Conservation (phyloP, 371 early-diverging fungal genomes). For the Saksenaea oblongispora region DNA sequence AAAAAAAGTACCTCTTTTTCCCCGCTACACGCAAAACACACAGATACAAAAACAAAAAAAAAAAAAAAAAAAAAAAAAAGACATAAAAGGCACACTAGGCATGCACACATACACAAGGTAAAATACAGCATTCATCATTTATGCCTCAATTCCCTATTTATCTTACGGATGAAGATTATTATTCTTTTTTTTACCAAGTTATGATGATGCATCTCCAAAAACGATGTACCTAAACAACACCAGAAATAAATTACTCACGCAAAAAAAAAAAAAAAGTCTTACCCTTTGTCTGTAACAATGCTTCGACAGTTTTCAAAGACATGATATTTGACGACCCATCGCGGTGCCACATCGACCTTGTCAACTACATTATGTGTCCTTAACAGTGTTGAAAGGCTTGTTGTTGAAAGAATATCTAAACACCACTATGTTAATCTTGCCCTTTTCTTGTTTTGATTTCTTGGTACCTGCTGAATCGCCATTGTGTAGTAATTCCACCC, state of each 20-base stretch:
- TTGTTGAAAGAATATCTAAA: conserved; percentile 39
- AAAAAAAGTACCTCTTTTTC: not conserved
- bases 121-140: no score
- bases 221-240: conserved; percentile 32
- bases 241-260: not conserved
- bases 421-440: conserved; percentile 3
- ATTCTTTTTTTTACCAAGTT: not conserved
- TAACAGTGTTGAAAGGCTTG: conserved; percentile 36
- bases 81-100: no score
- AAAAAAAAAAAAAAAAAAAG: no score
- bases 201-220: conserved; percentile 25
- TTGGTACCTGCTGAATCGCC: conserved; percentile 49
- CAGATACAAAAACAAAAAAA: no score
- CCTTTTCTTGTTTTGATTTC: not conserved
- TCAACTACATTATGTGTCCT: conserved; percentile 23
- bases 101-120: not conserved
- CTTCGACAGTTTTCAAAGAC: conserved; percentile 53
- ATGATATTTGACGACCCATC: conserved; percentile 59
- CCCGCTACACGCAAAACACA: no score
- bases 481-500: conserved; percentile 52
- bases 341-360: conserved; percentile 22
- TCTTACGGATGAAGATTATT: not conserved
- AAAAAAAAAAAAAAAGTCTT: conserved; percentile 10
- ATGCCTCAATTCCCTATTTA: no score
- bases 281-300: conserved; percentile 59